Evolutionary conservation across 73 alveolate species (phyloP), one percentile per base, ranked within the genome.

Genomic region (Durusdinium trenchii): DNA sequence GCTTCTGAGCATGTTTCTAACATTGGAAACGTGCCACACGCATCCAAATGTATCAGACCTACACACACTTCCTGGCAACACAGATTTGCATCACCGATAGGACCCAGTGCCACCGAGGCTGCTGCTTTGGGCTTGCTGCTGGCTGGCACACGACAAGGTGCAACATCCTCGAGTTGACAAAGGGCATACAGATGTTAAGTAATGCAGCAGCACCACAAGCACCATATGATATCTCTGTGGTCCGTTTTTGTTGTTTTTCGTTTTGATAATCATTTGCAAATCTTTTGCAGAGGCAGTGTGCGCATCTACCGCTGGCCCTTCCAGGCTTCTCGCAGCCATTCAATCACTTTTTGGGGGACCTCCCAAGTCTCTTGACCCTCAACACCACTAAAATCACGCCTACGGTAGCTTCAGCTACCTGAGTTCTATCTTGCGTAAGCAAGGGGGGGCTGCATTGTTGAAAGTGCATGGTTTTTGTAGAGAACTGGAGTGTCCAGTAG

Each of bases 301-400:
- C 96, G 96, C 2, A 48, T 89, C 96, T 89, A 64, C 51, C 57
- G 96, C 48, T 89, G 96, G 96, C 96, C 96, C 67, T 69, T 36
- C 47, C 69, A 64, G 86, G 96, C 61, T 28, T 46, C 52, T 38
- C 0, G n/a, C n/a, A n/a, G n/a, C n/a, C n/a, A n/a, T n/a, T n/a
- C n/a, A n/a, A n/a, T n/a, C n/a, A n/a, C n/a, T n/a, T n/a, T n/a
- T n/a, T n/a, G n/a, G n/a, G n/a, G n/a, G n/a, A n/a, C n/a, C n/a
- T n/a, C n/a, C n/a, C n/a, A n/a, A n/a, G n/a, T n/a, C n/a, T n/a
- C n/a, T n/a, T n/a, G n/a, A n/a, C n/a, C n/a, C n/a, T n/a, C n/a
- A n/a, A n/a, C n/a, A n/a, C n/a, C n/a, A n/a, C n/a, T n/a, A n/a
- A n/a, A n/a, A n/a, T n/a, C n/a, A n/a, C n/a, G n/a, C n/a, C n/a